phyloP scores from a whole-genome alignment of 2,329 filamentous ascomycete genomes.

The Ceratocystis cubensis region DNA sequence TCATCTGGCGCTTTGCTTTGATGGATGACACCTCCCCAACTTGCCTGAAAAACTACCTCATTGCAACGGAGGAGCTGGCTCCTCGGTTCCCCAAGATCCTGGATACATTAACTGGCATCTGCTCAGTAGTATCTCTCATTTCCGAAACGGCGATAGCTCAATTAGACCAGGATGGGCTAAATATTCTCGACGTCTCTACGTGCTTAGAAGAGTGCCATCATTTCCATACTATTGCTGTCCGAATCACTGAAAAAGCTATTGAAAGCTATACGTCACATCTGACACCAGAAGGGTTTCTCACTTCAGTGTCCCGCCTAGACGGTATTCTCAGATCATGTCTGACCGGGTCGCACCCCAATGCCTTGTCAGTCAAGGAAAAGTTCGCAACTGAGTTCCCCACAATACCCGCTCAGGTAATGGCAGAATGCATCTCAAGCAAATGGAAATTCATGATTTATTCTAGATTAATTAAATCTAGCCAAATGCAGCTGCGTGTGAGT shows the following conservation, averaged over 20 bases:
- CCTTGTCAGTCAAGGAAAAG: background rate
- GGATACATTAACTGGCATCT: background rate
- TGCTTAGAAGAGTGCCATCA: constrained; percentile 6
- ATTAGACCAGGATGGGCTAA: background rate
- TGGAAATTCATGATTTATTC: constrained; percentile 61
- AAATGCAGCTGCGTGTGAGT: constrained; percentile 79
- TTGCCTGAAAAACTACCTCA: background rate
- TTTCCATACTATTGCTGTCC: background rate
- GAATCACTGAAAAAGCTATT: background rate
- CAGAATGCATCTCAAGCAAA: constrained; percentile 43
- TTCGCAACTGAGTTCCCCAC: constrained; percentile 25
- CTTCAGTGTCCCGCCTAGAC: background rate
- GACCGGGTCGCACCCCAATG: background rate
- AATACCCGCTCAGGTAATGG: constrained; percentile 30
- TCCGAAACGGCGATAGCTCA: background rate
- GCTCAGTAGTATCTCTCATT: background rate
- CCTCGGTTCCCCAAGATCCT: constrained; percentile 12
- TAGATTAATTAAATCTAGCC: constrained; percentile 65
- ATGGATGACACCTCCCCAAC: background rate
- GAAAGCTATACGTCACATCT: background rate
- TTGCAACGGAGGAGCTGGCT: background rate
- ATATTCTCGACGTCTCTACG: background rate
- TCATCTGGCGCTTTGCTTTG: background rate
- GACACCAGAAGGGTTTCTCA: constrained; percentile 1
- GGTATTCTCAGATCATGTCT: constrained; percentile 10